phyloP scores from a whole-genome alignment of 441 rosid genomes.

The Syzygium syzygioides region DNA sequence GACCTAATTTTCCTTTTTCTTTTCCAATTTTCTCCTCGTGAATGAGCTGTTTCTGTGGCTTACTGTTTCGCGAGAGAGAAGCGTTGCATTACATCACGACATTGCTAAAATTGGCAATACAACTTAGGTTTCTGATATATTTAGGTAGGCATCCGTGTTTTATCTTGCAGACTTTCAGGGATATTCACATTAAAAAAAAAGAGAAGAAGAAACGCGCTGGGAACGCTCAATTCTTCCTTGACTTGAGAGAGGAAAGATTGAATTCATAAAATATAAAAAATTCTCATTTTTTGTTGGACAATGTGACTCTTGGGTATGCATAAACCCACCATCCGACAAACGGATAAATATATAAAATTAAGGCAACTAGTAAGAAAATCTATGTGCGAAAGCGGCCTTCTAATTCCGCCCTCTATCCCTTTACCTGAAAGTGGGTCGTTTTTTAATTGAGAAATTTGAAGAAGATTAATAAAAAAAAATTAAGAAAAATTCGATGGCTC shows the following conservation, averaged over 20 bases:
- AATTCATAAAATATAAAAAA: background rate
- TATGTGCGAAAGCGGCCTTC: background rate
- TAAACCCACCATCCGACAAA: background rate
- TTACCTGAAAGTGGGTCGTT: background rate
- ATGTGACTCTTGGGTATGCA: background rate
- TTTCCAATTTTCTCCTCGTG: background rate
- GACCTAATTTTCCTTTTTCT: background rate
- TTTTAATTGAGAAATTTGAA: background rate
- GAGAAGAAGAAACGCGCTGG: background rate
- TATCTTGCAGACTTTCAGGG: background rate
- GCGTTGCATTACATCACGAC: background rate
- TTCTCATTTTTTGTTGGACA: background rate
- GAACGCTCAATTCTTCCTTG: background rate
- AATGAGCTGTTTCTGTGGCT: background rate
- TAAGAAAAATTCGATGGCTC: background rate
- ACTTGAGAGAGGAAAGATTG: background rate
- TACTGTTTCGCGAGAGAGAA: background rate
- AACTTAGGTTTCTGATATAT: background rate
- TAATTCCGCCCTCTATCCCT: background rate
- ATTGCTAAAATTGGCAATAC: background rate
- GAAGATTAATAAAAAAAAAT: background rate
- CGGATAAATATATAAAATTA: background rate
- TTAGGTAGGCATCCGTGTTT: background rate
- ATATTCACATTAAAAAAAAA: background rate
- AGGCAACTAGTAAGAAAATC: background rate